These are phyloP conservation scores for Torulaspora pretoriensis DNA, from an alignment of 1,139 yeast species.

Conservation along the genomic window DNA sequence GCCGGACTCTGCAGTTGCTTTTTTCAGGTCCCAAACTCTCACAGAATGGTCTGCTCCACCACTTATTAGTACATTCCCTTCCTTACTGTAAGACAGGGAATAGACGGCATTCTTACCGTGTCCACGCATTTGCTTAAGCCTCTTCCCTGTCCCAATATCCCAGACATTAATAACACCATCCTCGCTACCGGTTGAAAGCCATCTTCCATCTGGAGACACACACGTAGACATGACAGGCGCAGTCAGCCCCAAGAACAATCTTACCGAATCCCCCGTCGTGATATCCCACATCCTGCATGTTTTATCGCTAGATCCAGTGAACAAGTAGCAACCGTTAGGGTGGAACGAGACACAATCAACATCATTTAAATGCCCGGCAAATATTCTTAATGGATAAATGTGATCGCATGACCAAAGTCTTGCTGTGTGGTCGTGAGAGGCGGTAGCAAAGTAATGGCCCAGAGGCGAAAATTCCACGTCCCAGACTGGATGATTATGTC, in stretches of 20 bases:
- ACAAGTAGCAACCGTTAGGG: slow-evolving; percentile 90
- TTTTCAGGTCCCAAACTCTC: slow-evolving; percentile 92
- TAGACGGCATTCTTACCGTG: slow-evolving; percentile 87
- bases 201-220: slow-evolving; percentile 93
- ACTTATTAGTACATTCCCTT: slow-evolving; percentile 84
- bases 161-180: slow-evolving; percentile 85
- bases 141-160: slow-evolving; percentile 91
- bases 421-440: slow-evolving; percentile 97
- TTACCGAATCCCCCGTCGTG: slow-evolving; percentile 78
- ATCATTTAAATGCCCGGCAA: slow-evolving; percentile 96
- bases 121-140: slow-evolving; percentile 79
- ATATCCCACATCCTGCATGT: slow-evolving; percentile 99
- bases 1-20: slow-evolving; percentile 75
- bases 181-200: slow-evolving; percentile 95
- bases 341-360: slow-evolving; percentile 95
- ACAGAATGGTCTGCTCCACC: slow-evolving; percentile 93
- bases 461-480: slow-evolving; percentile 91
- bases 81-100: slow-evolving; percentile 79
- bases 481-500: slow-evolving; percentile 97
- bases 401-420: slow-evolving; percentile 98
- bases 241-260: slow-evolving; percentile 92
- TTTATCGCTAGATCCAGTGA: slow-evolving; percentile 93
- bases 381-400: slow-evolving; percentile 88
- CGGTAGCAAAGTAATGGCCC: slow-evolving; percentile 97
- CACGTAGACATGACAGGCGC: slow-evolving; percentile 82